Percentiles rank a stretch among this genome's conserved stretches.
These are phyloP conservation scores for Neofusicoccum cordaticola DNA, from an alignment of 2,329 filamentous ascomycete genomes.

Conservation along the genomic window DNA sequence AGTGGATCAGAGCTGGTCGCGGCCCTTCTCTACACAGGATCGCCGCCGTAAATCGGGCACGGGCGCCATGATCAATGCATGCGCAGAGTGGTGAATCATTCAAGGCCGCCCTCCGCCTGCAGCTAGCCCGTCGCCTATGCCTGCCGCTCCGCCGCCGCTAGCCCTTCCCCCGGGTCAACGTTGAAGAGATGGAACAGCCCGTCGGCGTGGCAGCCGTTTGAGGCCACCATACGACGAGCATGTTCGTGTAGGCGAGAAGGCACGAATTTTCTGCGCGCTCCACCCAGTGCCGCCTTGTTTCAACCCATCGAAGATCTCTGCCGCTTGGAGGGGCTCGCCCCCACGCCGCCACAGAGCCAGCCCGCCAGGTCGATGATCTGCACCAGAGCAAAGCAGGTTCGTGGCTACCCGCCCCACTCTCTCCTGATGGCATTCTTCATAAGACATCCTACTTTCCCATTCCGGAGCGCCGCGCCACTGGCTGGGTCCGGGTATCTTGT, in stretches of 20 bases:
- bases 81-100: background rate
- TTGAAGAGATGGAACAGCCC: background rate
- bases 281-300: background rate
- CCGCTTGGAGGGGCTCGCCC: background rate
- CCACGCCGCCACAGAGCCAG: constrained; percentile 3
- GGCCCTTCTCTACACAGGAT: constrained; percentile 2
- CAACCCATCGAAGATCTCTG: constrained; percentile 2
- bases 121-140: background rate
- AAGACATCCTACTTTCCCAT: constrained; percentile 2
- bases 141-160: constrained; percentile 6
- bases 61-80: background rate
- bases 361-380: background rate
- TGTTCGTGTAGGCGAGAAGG: background rate
- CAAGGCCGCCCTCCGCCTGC: background rate
- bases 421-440: constrained; percentile 9
- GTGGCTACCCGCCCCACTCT: background rate
- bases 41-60: constrained; percentile 3
- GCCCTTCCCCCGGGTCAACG: constrained; percentile 6
- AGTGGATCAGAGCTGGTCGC: background rate
- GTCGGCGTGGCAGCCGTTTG: constrained; percentile 1
- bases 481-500: background rate
- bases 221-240: background rate
- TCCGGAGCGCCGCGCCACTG: background rate
- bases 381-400: background rate
- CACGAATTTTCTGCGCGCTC: background rate